Evolutionary conservation across 495 filamentous ascomycete species (phyloP), one percentile per base, ranked within the genome.

Genomic region (Rhypophila decipiens): DNA sequence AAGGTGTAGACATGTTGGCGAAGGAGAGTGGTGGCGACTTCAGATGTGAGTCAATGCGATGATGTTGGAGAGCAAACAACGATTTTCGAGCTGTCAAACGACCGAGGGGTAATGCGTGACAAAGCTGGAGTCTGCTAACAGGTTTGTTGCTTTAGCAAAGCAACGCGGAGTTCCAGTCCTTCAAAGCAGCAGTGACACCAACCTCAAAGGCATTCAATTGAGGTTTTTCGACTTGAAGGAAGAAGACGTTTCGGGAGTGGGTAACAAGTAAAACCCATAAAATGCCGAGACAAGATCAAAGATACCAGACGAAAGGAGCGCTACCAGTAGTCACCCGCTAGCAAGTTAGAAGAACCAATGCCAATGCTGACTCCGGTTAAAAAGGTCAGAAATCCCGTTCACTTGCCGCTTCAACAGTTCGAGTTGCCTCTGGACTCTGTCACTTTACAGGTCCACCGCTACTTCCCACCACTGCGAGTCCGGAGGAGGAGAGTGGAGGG

Each of bases 1-100:
- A 47, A 39, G 62, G n/a, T n/a, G n/a, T 37, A 24, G 71, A 59
- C 70, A 75, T 74, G 52, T n/a, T n/a, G n/a, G 51, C 21, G 18
- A 39, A 5, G 21, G 17, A 2, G 39, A n/a, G 17, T 9, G 48
- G 15, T 39, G 39, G 24, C 15, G 15, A 20, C 31, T n/a, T 2
- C 10, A 17, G 7, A 11, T 15, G 21, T 46, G 39, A 47, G 8
- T 48, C 37, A 15, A 42, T 21, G 24, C 19, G 4, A 29, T 15
- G 11, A 27, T 42, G 10, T 12, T 42, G 20, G 19, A 24, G 20
- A 22, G 18, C 2, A 22, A 41, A 24, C 13, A 17, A 15, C 21
- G 23, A 24, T n/a, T n/a, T 24, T 11, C 31, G 12, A 15, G 31
- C 12, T 15, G 31, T 2, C 12, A 15, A 15, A 35, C 12, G 31